These are phyloP conservation scores for Phylloporus rhodoxanthus DNA, from an alignment of 768 basidiomycete genomes.

Conservation along the genomic window DNA sequence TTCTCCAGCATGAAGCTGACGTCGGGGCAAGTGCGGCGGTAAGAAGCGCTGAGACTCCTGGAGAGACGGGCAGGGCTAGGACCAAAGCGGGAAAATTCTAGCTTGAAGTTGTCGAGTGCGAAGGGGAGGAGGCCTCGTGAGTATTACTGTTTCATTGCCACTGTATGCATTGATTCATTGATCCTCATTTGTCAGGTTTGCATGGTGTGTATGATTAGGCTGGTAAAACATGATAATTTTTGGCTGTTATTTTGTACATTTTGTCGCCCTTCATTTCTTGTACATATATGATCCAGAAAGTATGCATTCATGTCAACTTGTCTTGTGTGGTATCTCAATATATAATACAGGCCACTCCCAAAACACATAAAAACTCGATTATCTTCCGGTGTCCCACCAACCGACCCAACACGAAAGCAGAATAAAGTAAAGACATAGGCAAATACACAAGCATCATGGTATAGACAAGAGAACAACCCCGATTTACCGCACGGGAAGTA, in stretches of 20 bases:
- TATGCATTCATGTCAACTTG: not conserved
- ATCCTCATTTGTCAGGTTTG: conserved; percentile 9
- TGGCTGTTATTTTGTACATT: conserved; percentile 9
- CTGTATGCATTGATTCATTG: not conserved
- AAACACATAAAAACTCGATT: conserved; percentile 19
- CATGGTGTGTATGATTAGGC: conserved; percentile 23
- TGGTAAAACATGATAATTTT: not conserved
- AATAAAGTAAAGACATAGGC: conserved; percentile 27
- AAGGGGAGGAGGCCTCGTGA: conserved; percentile 30
- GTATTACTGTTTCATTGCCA: not conserved
- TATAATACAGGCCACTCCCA: not conserved
- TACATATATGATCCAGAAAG: too few species aligned
- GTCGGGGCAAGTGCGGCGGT: conserved; percentile 45
- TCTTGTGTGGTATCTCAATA: not conserved
- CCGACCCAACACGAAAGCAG: conserved; percentile 16
- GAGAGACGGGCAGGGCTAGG: conserved; percentile 36
- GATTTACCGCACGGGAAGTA: conserved; percentile 4
- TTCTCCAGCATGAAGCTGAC: conserved; percentile 27
- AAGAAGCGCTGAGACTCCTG: conserved; percentile 38
- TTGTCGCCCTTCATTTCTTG: not conserved
- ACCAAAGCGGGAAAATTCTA: conserved; percentile 37
- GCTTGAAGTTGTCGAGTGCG: conserved; percentile 42
- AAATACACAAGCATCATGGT: conserved; percentile 27
- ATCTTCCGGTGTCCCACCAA: conserved; percentile 15
- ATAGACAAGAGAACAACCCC: conserved; percentile 24